A percentile compares a stretch with the other conserved stretches of the same genome.
These are phyloP conservation scores for Chlorella sp. DNA, from an alignment of 139 green algal species.

Conservation along the genomic window DNA sequence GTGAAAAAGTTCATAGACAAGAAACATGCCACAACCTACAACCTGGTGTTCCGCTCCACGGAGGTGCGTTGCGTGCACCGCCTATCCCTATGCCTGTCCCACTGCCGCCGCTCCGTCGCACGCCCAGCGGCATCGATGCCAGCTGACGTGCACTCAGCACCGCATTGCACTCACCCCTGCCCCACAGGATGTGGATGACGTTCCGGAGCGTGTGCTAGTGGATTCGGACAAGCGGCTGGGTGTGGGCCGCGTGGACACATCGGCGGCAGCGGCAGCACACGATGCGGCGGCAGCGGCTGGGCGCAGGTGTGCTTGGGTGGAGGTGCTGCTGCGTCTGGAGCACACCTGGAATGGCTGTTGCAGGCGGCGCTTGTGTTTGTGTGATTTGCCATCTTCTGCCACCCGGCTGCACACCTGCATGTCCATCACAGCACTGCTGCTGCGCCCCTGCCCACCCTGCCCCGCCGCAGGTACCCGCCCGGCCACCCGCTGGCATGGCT, in stretches of 20 bases:
- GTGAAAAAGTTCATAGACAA: constrained; percentile 84
- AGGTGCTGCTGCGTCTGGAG: not conserved
- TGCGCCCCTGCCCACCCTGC: not conserved
- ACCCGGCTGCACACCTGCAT: not conserved
- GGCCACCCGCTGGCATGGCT: constrained; percentile 60
- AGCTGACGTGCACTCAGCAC: too few relatives aligned
- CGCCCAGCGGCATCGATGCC: too few relatives aligned
- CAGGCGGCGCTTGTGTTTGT: not conserved
- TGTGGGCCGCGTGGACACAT: constrained; percentile 44
- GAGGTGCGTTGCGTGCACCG: constrained; percentile 17
- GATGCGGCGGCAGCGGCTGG: constrained; percentile 9
- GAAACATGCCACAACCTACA: constrained; percentile 78
- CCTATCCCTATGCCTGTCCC: too few relatives aligned
- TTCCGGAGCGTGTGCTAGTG: constrained; percentile 47
- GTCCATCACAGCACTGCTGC: not conserved
- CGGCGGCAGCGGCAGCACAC: not conserved
- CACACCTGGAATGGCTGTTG: not conserved
- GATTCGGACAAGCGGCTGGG: constrained; percentile 40
- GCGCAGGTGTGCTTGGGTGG: not conserved
- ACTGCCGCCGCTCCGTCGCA: too few relatives aligned
- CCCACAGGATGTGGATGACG: constrained; percentile 22
- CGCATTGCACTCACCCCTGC: too few relatives aligned
- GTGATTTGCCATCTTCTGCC: not conserved
- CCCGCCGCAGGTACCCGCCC: constrained; percentile 24
- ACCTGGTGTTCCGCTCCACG: constrained; percentile 63